Evolutionary conservation across 768 basidiomycete genomes (phyloP).

Genomic region (Harrya chromipes): DNA sequence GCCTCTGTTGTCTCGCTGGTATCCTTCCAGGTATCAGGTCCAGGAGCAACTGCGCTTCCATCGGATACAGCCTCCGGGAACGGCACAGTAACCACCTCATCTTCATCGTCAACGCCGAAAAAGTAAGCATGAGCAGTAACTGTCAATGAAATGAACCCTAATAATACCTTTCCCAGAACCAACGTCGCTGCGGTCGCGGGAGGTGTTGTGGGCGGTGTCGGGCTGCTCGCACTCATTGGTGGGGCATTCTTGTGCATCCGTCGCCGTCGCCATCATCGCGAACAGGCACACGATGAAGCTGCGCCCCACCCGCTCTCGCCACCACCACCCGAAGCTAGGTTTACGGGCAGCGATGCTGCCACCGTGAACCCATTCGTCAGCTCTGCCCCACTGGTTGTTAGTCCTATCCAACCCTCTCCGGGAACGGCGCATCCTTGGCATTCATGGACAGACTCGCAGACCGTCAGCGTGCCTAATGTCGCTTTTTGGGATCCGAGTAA

Average conservation of each 20-base stretch:
- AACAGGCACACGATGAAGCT: constrained; percentile 1
- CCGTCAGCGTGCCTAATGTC: background rate
- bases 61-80: constrained; percentile 12
- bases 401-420: background rate
- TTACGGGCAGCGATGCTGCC: background rate
- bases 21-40: constrained; percentile 6
- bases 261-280: constrained; percentile 7
- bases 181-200: constrained; percentile 14
- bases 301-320: constrained; percentile 8
- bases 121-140: constrained; percentile 7
- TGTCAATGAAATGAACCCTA: background rate
- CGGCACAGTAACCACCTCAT: background rate
- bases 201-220: constrained; percentile 15
- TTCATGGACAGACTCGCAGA: constrained; percentile 8
- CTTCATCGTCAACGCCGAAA: constrained; percentile 4
- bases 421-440: constrained; percentile 1
- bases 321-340: constrained; percentile 5
- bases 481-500: background rate
- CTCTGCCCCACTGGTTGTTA: background rate
- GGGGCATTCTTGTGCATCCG: constrained; percentile 11
- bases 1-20: constrained; percentile 2
- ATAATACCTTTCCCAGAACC: constrained; percentile 5
- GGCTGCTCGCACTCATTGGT: constrained; percentile 14
- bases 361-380: constrained; percentile 7
- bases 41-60: constrained; percentile 9